Base-by-base conservation (phyloP, 495 filamentous ascomycete genomes). In the Articulospora tetracladia region DNA sequence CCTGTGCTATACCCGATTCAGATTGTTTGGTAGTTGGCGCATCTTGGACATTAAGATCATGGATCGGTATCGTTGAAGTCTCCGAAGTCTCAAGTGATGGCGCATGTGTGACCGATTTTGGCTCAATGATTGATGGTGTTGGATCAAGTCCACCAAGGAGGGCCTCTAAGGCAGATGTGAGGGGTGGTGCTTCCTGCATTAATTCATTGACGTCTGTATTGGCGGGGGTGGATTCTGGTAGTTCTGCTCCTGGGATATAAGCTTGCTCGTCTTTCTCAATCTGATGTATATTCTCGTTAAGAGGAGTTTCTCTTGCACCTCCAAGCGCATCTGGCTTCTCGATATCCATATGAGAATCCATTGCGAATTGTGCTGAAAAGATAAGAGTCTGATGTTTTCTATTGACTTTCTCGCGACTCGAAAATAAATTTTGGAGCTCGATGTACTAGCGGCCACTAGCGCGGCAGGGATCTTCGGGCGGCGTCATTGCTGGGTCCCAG, bases 111-210 rank as follows among this genome's bases (percentile, higher is more conserved):
- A n/a, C 20, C 47, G 23, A 26, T 25, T 3, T 25, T 27, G 4
- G 19, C 20, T 24, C 20, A 24, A 50, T 6, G 6, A 11, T 24
- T 3, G 22, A 22, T 2, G 47, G 47, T 12, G 4, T 23, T 6
- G 41, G 6, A 20, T 72, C 66, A 52, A 77, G 60, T 47, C 75
- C 73, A 36, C 73, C 72, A 15, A 79, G 71, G 1, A 79, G 68
- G 17, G 77, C 78, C 54, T 79, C 78, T 7, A 80, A 64, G 19
- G 72, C 77, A 48, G 69, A 68, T 1, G 77, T 79, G 26, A 80
- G 61, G 17, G 66, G 67, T 65, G 52, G 19, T 28, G 41, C 51
- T 4, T 39, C 30, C 1, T 56, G 30, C 27, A 44, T 57, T 47
- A 24, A 28, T 22, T 27, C 46, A 26, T 63, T 50, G 27, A 15